Percentiles rank a stretch among this genome's conserved stretches.
Conservation (phyloP, 352 stramenopile genomes). For the Thalassiosira oceanica region DNA sequence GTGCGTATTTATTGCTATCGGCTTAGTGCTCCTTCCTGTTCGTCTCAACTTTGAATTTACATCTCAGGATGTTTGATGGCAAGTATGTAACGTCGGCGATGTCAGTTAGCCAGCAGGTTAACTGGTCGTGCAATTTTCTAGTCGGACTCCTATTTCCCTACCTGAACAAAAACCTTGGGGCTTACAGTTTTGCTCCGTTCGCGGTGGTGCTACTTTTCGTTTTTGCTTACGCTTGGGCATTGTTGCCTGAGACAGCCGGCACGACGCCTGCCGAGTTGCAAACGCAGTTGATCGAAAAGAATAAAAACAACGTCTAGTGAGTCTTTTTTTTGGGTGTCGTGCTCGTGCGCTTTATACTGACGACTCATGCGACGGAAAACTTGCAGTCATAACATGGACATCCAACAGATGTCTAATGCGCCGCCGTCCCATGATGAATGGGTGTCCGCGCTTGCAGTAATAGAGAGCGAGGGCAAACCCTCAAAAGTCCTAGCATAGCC, state of each 20-base stretch:
- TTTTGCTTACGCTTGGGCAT: constrained; percentile 82
- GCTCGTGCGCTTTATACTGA: constrained; percentile 71
- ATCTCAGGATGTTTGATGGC: constrained; percentile 13
- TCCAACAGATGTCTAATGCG: constrained; percentile 42
- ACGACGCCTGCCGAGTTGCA: constrained; percentile 63
- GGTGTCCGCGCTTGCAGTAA: constrained; percentile 23
- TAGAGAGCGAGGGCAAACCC: too few relatives aligned
- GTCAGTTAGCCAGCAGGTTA: constrained; percentile 87
- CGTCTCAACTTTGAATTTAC: constrained; percentile 19
- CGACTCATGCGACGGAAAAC: constrained; percentile 75
- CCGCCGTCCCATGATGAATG: constrained; percentile 25
- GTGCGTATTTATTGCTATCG: background rate
- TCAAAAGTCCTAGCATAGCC: too few relatives aligned
- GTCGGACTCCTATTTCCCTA: constrained; percentile 91
- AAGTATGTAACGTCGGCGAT: constrained; percentile 86
- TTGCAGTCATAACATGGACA: constrained; percentile 62
- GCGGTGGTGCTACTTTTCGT: constrained; percentile 81
- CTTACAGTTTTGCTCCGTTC: constrained; percentile 91
- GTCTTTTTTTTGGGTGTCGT: constrained; percentile 42
- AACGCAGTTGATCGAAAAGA: constrained; percentile 33
- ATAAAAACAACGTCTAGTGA: constrained; percentile 48
- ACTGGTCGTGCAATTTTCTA: constrained; percentile 94
- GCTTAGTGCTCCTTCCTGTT: background rate
- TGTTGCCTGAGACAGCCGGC: constrained; percentile 89
- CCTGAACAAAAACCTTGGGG: constrained; percentile 84